Conservation (phyloP, 495 filamentous ascomycete species). For the Sabuloglossum arenarium region DNA sequence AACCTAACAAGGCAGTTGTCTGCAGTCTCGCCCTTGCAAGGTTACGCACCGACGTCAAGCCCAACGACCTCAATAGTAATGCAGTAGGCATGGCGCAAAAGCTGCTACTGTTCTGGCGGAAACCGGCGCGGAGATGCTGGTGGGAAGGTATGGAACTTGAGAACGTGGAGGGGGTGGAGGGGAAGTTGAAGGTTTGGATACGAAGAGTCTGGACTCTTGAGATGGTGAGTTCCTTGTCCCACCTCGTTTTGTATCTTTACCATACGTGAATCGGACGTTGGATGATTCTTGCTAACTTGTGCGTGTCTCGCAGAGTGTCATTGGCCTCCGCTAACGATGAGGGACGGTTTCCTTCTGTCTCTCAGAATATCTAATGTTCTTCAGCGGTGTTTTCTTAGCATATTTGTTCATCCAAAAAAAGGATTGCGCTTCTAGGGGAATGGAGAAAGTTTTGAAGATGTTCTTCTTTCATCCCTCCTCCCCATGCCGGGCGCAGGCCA, state of each 20-base stretch:
- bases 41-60: constrained; percentile 75
- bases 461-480: neutral
- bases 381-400: neutral
- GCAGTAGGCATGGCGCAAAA: constrained; percentile 98
- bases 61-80: constrained; percentile 29
- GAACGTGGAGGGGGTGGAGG: constrained; percentile 74
- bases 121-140: constrained; percentile 92
- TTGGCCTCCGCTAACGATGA: constrained; percentile 45
- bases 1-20: constrained; percentile 95
- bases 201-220: constrained; percentile 94
- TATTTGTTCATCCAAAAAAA: neutral
- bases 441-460: neutral
- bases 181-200: constrained; percentile 94
- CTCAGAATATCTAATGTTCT: neutral
- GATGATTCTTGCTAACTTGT: neutral
- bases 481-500: neutral
- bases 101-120: constrained; percentile 92
- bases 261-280: neutral
- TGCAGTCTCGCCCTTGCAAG: constrained; percentile 88
- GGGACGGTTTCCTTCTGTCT: neutral
- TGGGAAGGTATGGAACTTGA: constrained; percentile 96
- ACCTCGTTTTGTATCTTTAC: neutral
- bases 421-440: neutral
- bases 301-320: constrained; percentile 42
- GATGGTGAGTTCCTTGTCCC: constrained; percentile 31